phyloP scores from a whole-genome alignment of 805 yeast genomes.

The Metschnikowia kunwiensis region DNA sequence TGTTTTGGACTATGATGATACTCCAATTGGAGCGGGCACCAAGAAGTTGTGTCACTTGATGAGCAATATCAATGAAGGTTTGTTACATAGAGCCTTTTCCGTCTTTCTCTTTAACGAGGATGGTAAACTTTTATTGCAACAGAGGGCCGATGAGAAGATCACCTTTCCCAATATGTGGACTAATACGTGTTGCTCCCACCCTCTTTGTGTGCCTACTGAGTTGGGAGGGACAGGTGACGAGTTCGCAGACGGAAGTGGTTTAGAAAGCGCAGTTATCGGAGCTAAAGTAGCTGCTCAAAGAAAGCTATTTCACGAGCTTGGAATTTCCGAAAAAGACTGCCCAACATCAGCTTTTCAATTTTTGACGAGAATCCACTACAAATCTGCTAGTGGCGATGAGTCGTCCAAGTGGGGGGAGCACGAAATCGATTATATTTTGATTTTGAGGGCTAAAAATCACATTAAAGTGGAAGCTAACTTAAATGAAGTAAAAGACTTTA shows the following conservation, averaged over 20 bases:
- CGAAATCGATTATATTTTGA: slow-evolving; percentile 91
- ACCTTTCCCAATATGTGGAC: slow-evolving; percentile 98
- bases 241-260: slow-evolving; percentile 24
- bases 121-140: slow-evolving; percentile 79
- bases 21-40: slow-evolving; percentile 89
- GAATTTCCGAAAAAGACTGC: slow-evolving; percentile 60
- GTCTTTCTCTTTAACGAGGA: slow-evolving; percentile 86
- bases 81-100: slow-evolving; percentile 92
- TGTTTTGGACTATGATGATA: slow-evolving; percentile 83
- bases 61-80: slow-evolving; percentile 81
- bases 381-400: slow-evolving; percentile 71
- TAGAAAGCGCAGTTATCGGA: slow-evolving; percentile 67
- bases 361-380: slow-evolving; percentile 91
- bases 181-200: slow-evolving; percentile 98
- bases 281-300: slow-evolving; percentile 87
- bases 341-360: slow-evolving; percentile 72
- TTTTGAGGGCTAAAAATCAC: slow-evolving; percentile 55
- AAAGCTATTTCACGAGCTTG: slow-evolving; percentile 89
- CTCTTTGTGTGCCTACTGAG: slow-evolving; percentile 79
- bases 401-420: slow-evolving; percentile 87
- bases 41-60: slow-evolving; percentile 87
- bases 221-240: slow-evolving; percentile 47
- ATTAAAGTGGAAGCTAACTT: slow-evolving; percentile 60
- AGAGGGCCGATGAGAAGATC: slow-evolving; percentile 93
- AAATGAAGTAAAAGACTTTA: slow-evolving; percentile 75